Evolutionary conservation across 2,329 filamentous ascomycete genomes (phyloP).

Genomic region (Fusarium hostae): DNA sequence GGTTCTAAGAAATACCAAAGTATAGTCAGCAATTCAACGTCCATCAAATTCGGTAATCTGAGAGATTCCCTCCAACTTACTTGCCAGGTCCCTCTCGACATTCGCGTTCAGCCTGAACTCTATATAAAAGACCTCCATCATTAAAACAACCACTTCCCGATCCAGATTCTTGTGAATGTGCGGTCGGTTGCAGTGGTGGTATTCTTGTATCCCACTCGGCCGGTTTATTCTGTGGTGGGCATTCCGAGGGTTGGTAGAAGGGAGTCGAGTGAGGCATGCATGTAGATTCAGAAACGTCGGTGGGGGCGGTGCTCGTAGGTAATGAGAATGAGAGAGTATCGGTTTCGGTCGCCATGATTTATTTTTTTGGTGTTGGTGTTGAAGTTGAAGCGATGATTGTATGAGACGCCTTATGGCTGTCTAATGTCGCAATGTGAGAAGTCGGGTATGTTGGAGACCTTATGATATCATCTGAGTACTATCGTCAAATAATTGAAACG

Average conservation of each 20-base stretch:
- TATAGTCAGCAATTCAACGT: constrained; percentile 34
- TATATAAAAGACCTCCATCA: constrained; percentile 43
- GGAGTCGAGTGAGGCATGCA: constrained; percentile 39
- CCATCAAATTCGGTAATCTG: neutral
- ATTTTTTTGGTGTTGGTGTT: neutral
- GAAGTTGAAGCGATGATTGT: neutral
- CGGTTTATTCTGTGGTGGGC: constrained; percentile 21
- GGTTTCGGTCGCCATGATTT: constrained; percentile 48
- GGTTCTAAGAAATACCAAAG: constrained; percentile 37
- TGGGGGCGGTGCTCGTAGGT: constrained; percentile 48
- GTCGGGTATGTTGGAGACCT: neutral
- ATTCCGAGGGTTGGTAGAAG: constrained; percentile 29
- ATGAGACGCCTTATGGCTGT: constrained; percentile 19
- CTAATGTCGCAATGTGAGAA: constrained; percentile 1
- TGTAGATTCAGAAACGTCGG: constrained; percentile 46
- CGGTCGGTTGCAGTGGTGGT: constrained; percentile 28
- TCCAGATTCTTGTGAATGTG: constrained; percentile 22
- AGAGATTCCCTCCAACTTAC: constrained; percentile 27
- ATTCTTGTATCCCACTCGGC: constrained; percentile 48
- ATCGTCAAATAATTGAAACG: neutral
- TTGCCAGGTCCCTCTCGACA: constrained; percentile 44
- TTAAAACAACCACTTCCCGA: constrained; percentile 37
- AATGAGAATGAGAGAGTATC: constrained; percentile 48
- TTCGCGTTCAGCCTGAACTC: constrained; percentile 43
- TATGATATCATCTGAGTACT: constrained; percentile 30